A percentile compares a stretch with the other conserved stretches of the same genome.
Evolutionary conservation across 202 grass and related monocot genomes (phyloP).

Genomic region (Bolboschoenoplectus hybrid): DNA sequence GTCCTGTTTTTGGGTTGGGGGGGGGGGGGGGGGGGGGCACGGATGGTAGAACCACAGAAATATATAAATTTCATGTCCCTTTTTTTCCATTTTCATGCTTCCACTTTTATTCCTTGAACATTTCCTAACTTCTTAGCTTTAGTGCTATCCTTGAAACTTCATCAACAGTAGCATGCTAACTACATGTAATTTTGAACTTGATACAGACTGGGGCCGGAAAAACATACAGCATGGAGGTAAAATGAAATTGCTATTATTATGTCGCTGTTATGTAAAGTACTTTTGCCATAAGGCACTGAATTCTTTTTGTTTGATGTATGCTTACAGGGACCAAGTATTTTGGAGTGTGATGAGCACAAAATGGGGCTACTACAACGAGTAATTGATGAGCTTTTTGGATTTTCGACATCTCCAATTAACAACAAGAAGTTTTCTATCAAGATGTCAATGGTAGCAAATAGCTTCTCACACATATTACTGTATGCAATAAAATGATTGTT

Average conservation of each 20-base stretch:
- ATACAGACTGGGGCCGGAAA: conserved; percentile 85
- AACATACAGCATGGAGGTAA: conserved; percentile 89
- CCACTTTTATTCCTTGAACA: background rate
- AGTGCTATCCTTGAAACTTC: background rate
- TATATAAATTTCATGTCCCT: background rate
- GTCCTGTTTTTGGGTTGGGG: no score
- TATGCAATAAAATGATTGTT: background rate
- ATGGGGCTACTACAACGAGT: conserved; percentile 64
- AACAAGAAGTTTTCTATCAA: conserved; percentile 59
- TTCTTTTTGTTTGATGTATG: conserved; percentile 9
- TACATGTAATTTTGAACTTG: conserved; percentile 47
- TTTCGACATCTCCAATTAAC: conserved; percentile 48
- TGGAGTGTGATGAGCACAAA: conserved; percentile 69
- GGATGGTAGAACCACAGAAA: no score
- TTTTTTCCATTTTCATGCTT: background rate
- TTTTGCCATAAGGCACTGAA: background rate
- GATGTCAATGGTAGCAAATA: conserved; percentile 67
- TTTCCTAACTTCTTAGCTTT: background rate
- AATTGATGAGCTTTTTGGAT: conserved; percentile 72
- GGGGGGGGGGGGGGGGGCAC: no score
- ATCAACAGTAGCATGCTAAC: conserved; percentile 20
- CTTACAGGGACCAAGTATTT: conserved; percentile 75
- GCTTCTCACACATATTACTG: background rate
- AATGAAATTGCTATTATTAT: conserved; percentile 36
- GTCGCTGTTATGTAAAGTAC: background rate